Evolutionary conservation across 2,329 filamentous ascomycete genomes (phyloP).

Genomic region (Alternaria conjuncta): DNA sequence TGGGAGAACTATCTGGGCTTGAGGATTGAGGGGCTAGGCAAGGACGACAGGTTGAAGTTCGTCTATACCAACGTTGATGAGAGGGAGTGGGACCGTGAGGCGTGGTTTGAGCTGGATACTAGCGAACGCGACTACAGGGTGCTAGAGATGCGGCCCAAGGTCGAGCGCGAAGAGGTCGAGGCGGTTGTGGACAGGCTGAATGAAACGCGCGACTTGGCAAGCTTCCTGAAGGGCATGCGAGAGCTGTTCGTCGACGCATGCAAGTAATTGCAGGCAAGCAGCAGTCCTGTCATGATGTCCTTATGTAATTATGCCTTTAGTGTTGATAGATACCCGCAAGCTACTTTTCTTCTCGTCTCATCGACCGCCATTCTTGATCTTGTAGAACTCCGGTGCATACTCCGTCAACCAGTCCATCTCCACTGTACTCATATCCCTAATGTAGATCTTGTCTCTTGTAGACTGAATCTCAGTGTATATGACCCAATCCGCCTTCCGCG

Average conservation of each 20-base stretch:
- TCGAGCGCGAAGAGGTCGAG: constrained; percentile 80
- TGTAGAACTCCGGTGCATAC: constrained; percentile 75
- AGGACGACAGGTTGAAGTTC: constrained; percentile 86
- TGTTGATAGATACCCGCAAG: constrained; percentile 5
- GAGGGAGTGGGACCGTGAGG: constrained; percentile 85
- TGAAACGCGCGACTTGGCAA: constrained; percentile 75
- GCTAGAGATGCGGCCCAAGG: constrained; percentile 78
- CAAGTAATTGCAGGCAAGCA: constrained; percentile 43
- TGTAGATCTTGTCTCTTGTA: constrained; percentile 85
- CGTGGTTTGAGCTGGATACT: constrained; percentile 90
- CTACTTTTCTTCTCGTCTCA: background rate
- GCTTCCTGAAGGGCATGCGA: constrained; percentile 81
- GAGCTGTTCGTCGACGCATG: constrained; percentile 70
- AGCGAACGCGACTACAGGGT: constrained; percentile 84
- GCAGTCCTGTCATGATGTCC: background rate
- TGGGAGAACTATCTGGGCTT: constrained; percentile 93
- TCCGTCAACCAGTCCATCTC: constrained; percentile 92
- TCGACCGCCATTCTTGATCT: constrained; percentile 31
- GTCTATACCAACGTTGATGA: constrained; percentile 87
- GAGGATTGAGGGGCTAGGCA: constrained; percentile 85
- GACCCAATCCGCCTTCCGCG: constrained; percentile 95
- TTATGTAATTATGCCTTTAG: background rate
- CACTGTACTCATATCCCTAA: constrained; percentile 90
- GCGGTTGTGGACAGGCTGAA: constrained; percentile 79
- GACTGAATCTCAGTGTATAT: constrained; percentile 94